These are phyloP conservation scores for Auriscalpium vulgare DNA, from an alignment of 768 basidiomycete genomes.

Conservation along the genomic window DNA sequence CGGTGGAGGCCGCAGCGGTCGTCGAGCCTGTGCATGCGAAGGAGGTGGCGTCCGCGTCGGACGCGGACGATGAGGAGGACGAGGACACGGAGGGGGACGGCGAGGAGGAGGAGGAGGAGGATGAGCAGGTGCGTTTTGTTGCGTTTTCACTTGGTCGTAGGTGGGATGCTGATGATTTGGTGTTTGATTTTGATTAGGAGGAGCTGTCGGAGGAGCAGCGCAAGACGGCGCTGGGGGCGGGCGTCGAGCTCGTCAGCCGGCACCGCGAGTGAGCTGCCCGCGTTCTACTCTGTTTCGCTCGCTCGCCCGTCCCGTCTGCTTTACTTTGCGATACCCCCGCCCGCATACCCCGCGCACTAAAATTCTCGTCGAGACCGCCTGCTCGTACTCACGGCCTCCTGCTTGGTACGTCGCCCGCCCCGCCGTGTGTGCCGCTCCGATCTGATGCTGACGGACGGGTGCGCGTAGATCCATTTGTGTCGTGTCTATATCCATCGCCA, in stretches of 20 bases:
- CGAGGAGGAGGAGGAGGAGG: conserved; percentile 21
- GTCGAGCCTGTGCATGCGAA: not conserved
- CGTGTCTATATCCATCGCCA: no score
- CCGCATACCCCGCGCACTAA: no score
- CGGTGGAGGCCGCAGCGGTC: not conserved
- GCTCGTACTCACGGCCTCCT: no score
- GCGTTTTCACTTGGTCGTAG: not conserved
- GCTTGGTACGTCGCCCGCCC: no score
- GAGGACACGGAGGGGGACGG: conserved; percentile 8
- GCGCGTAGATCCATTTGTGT: no score
- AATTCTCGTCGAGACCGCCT: no score
- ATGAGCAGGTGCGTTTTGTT: conserved; percentile 25
- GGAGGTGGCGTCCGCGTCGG: conserved; percentile 6
- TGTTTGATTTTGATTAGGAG: no score
- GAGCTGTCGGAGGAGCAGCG: conserved; percentile 2
- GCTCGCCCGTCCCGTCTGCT: no score
- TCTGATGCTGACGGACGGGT: no score
- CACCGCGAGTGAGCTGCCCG: conserved; percentile 10
- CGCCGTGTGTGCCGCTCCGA: no score
- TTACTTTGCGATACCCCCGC: no score
- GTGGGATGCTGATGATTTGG: not conserved
- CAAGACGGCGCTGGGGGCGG: conserved; percentile 13
- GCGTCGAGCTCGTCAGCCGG: conserved; percentile 16
- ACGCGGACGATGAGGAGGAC: conserved; percentile 14
- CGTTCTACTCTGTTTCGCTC: not conserved